Evolutionary conservation across 2,329 filamentous ascomycete species (phyloP), one percentile per base, ranked within the genome.

Genomic region (Paracamarosporium sp.): DNA sequence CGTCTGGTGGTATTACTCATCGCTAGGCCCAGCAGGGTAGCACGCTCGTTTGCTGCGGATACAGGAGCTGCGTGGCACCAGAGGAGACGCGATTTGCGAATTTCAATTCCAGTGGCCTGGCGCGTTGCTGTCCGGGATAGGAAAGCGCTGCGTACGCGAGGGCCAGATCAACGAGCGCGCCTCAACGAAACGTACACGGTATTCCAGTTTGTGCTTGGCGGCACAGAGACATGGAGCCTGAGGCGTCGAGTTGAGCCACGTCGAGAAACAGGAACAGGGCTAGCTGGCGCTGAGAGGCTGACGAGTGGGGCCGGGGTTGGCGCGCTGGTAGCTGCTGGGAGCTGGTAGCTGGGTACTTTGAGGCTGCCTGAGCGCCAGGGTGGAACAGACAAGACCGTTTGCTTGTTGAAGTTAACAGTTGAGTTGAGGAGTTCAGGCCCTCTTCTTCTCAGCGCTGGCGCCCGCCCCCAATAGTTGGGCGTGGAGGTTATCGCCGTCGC

Each of bases 341-440:
- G n/a, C 25, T 51, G 48, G 48, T 41, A 41, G 22, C 25, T 41
- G 48, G 48, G 36, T 41, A 25, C 48, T 24, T 51, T 41, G 25
- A 51, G 48, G 48, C 48, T 51, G 36, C 48, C 47, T 50, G 47
- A 50, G 25, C 6, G 24, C 33, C 22, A 50, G 47, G 47, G 47
- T 41, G 24, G n/a, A 20, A 30, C 36, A 5, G 35, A 50, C 24
- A 25, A 24, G 12, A 41, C 9, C 35, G 20, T 50, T 40, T 50
- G 24, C 47, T 41, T 2, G 2, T 50, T 50, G 11, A 13, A 41
- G 47, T 28, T 27, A 40, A 40, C 9, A 40, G 5, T 38, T 22
- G 20, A 8, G 30, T 36, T 17, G 17, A 30, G 31, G 31, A 9
- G 31, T 38, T 20, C n/a, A 25, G 48, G 12, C 35, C n/a, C 5